phyloP scores from a whole-genome alignment of 2,329 filamentous ascomycete genomes.

The Phialemoniopsis sp. region DNA sequence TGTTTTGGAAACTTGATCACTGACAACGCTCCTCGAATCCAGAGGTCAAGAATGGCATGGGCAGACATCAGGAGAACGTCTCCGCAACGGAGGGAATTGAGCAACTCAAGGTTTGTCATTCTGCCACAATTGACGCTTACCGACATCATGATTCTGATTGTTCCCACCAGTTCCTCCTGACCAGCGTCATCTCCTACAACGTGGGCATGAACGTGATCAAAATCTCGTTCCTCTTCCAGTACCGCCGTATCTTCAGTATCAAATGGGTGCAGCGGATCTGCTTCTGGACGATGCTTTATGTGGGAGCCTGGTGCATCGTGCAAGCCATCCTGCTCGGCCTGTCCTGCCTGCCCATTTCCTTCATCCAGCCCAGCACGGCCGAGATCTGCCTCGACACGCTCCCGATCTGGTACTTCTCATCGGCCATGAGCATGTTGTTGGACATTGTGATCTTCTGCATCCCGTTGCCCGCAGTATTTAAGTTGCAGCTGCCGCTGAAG shows the following conservation, averaged over 20 bases:
- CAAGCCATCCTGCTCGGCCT: constrained; percentile 18
- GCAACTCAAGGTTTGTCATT: constrained; percentile 15
- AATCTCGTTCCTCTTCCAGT: constrained; percentile 24
- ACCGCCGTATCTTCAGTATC: constrained; percentile 22
- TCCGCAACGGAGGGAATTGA: constrained; percentile 7
- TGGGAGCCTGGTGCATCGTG: constrained; percentile 16
- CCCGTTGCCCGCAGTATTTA: constrained; percentile 17
- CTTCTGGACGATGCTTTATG: constrained; percentile 18
- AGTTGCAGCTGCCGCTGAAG: constrained; percentile 15
- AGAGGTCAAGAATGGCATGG: constrained; percentile 20
- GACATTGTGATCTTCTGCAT: constrained; percentile 21
- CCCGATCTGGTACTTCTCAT: constrained; percentile 24
- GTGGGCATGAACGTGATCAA: constrained; percentile 24
- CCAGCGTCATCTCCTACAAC: constrained; percentile 21
- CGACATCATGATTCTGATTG: neutral
- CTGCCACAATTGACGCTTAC: neutral
- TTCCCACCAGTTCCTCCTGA: constrained; percentile 16
- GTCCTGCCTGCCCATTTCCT: constrained; percentile 18
- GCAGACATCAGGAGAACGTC: constrained; percentile 16
- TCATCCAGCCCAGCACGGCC: constrained; percentile 16
- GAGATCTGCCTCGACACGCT: constrained; percentile 20
- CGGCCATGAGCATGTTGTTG: constrained; percentile 18
- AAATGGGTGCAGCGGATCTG: constrained; percentile 15
- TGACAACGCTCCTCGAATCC: too few species aligned
- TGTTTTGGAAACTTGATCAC: neutral